Base-by-base conservation (phyloP, 2,329 filamentous ascomycete species). In the Hirsutella thompsonii region DNA sequence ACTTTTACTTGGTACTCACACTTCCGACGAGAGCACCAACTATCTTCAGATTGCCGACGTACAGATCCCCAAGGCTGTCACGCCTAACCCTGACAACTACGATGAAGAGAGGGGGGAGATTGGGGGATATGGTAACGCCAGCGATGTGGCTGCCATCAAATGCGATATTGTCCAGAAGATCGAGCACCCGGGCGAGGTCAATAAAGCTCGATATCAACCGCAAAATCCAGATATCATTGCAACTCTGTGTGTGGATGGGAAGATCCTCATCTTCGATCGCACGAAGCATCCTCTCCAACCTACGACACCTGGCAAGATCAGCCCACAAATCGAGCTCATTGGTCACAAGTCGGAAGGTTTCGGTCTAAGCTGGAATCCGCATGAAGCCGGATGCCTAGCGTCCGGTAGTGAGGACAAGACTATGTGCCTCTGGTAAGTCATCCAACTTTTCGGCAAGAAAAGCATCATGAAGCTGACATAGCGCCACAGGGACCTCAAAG, bases 161-260 rank as follows among this genome's bases (percentile, higher is more conserved):
- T 94, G 94, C 69, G 83, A 83, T 49, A 84, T 98, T 54, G 81
- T 92, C 39, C 92, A 98, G 62, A 92, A 85, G 62, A 98, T 98
- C 58, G 84, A 94, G 59, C 92, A 98, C 59, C 88, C 89, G 14
- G 85, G 86, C 47, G 92, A 98, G 62, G 88, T 98, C 58, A 98
- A 98, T 72, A 98, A 96, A 68, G 93, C 92, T 14, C 81, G 92
- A 50, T 96, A 96, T 58, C 89, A 95, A 63, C 92, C 92, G 11
- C 90, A 96, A 60, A 98, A 98, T 56, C 88, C 90, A 5, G 88
- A 98, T 55, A 80, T 98, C 43, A 93, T 98, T 53, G 92, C 92
- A 3, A 95, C 92, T 0, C 81, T 95, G 64, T 88, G 86, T 48
- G 78, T 86, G 8, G 85, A 95, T 58, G 84, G 86, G 47, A 82